Evolutionary conservation across 2,329 filamentous ascomycete species (phyloP).

Genomic region (Paraphaeosphaeria minitans): DNA sequence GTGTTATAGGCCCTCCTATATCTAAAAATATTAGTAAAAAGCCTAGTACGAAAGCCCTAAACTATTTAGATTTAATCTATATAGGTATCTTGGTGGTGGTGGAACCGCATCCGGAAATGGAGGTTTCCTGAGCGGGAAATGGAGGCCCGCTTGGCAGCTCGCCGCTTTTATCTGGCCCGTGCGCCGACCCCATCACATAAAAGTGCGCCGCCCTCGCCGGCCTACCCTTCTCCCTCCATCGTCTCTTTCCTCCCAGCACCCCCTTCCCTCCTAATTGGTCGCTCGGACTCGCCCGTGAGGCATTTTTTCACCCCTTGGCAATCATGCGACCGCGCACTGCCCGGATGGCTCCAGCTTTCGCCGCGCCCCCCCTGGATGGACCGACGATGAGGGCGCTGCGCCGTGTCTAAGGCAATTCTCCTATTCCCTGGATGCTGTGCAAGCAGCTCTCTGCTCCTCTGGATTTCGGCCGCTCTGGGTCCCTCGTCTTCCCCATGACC

Average conservation of each 20-base stretch:
- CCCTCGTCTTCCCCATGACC: not conserved
- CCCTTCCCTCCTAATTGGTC: slow-evolving; percentile 16
- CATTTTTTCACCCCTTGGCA: slow-evolving; percentile 12
- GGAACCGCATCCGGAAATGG: slow-evolving; percentile 21
- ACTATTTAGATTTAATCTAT: too few relatives aligned
- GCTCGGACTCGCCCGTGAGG: slow-evolving; percentile 17
- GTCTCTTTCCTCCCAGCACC: slow-evolving; percentile 20
- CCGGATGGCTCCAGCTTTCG: not conserved
- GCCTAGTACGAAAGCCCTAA: too few relatives aligned
- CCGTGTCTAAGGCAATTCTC: not conserved
- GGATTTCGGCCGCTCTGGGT: not conserved
- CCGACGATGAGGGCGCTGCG: not conserved
- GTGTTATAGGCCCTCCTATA: too few relatives aligned
- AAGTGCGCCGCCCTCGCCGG: slow-evolving; percentile 21
- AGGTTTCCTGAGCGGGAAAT: slow-evolving; percentile 24
- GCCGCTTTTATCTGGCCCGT: slow-evolving; percentile 30
- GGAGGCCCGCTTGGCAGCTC: slow-evolving; percentile 22
- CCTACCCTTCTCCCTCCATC: slow-evolving; percentile 17
- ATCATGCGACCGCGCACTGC: slow-evolving; percentile 22
- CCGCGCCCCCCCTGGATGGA: not conserved
- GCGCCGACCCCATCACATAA: slow-evolving; percentile 24
- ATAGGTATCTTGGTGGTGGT: too few relatives aligned
- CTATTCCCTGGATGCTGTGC: not conserved
- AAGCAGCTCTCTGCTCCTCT: not conserved
- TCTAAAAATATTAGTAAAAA: too few relatives aligned